Evolutionary conservation across 2,329 filamentous ascomycete species (phyloP).

Genomic region (Diaporthe sp.): DNA sequence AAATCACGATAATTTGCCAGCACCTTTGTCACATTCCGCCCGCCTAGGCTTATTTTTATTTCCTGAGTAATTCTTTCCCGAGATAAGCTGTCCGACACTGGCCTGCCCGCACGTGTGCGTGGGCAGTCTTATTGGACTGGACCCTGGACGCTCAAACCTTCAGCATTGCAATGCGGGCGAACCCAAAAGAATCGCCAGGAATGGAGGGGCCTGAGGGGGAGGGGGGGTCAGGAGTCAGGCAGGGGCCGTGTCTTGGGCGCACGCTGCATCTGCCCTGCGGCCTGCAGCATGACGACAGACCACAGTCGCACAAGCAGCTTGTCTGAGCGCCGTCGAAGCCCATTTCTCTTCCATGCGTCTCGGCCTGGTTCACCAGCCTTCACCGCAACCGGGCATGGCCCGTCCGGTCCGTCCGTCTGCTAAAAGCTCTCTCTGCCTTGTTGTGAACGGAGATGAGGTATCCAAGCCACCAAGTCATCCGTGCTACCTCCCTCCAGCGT

Average conservation of each 20-base stretch:
- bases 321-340: conserved; percentile 22
- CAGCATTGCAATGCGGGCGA: conserved; percentile 20
- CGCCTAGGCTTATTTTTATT: conserved; percentile 5
- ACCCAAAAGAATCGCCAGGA: conserved; percentile 14
- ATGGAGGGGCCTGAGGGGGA: conserved; percentile 3
- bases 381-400: conserved; percentile 8
- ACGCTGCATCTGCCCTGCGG: conserved; percentile 24
- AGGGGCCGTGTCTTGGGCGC: conserved; percentile 30
- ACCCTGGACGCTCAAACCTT: conserved; percentile 27
- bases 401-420: conserved; percentile 3
- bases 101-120: conserved; percentile 22
- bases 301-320: conserved; percentile 15
- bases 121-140: not conserved
- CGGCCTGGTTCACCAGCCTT: conserved; percentile 11
- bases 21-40: conserved; percentile 32
- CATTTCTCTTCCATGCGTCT: conserved; percentile 13
- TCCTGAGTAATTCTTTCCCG: conserved; percentile 30
- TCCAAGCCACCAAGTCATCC: conserved; percentile 36
- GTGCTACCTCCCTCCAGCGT: conserved; percentile 5
- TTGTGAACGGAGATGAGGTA: not conserved
- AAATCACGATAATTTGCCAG: conserved; percentile 42
- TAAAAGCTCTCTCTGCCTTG: not conserved
- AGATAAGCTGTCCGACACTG: conserved; percentile 18
- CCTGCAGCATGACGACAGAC: conserved; percentile 30
- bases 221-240: conserved; percentile 16